A percentile compares a stretch with the other conserved stretches of the same genome.
Evolutionary conservation across 2,329 filamentous ascomycete genomes (phyloP).

Genomic region (Didymella exigua): DNA sequence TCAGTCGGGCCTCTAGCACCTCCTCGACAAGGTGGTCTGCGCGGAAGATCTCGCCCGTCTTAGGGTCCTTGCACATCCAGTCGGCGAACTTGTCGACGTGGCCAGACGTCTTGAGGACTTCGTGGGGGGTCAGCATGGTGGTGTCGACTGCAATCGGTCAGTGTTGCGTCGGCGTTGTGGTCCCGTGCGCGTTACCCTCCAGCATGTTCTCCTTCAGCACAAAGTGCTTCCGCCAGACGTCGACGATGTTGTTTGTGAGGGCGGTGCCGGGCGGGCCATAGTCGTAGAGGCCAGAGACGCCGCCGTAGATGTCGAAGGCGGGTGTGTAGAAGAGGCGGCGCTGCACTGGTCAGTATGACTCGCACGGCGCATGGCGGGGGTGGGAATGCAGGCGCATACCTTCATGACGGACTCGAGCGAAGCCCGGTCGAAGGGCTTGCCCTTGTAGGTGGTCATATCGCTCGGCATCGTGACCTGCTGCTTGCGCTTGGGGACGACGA

Average conservation of each 20-base stretch:
- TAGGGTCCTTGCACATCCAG: constrained; percentile 99
- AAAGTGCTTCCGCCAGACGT: constrained; percentile 92
- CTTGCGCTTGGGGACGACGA: constrained; percentile 39
- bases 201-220: constrained; percentile 94
- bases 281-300: constrained; percentile 87
- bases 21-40: constrained; percentile 97
- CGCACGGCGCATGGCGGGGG: constrained; percentile 7
- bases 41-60: constrained; percentile 94
- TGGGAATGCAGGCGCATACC: constrained; percentile 64
- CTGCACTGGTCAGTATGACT: constrained; percentile 38
- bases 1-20: constrained; percentile 82
- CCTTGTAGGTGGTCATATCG: constrained; percentile 65
- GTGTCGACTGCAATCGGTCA: constrained; percentile 68
- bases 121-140: constrained; percentile 89
- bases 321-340: constrained; percentile 81
- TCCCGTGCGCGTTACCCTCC: constrained; percentile 54
- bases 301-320: constrained; percentile 92
- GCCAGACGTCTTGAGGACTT: constrained; percentile 88
- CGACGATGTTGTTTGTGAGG: constrained; percentile 85
- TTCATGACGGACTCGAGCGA: constrained; percentile 84
- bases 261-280: constrained; percentile 89
- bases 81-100: constrained; percentile 98
- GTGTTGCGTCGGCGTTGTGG: constrained; percentile 10
- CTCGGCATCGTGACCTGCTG: constrained; percentile 37
- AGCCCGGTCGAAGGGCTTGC: constrained; percentile 83